phyloP scores from a whole-genome alignment of 495 filamentous ascomycete species.

The Neurospora sp. region DNA sequence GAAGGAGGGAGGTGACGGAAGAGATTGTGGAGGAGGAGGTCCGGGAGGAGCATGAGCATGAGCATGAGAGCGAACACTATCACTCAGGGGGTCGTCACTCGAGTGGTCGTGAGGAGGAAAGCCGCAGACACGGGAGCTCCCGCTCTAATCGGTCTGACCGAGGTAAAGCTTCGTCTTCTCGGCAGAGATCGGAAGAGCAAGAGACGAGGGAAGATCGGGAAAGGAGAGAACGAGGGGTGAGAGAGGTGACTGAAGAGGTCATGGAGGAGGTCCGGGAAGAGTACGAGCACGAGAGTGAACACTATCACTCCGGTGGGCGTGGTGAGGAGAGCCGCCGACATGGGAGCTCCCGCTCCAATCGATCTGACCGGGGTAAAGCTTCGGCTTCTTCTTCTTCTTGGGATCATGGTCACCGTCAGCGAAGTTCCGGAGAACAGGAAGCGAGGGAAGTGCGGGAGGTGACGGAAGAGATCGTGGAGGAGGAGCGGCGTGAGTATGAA shows the following conservation, averaged over 20 bases:
- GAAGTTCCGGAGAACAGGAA: conserved; percentile 1
- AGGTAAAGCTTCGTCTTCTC: not conserved
- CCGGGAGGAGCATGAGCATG: conserved; percentile 48
- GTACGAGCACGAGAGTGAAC: not conserved
- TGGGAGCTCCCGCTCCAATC: not conserved
- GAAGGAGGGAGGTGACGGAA: conserved; percentile 49
- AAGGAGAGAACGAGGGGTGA: not conserved
- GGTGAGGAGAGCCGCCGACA: not conserved
- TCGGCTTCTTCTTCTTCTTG: not conserved
- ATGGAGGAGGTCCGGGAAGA: conserved; percentile 75
- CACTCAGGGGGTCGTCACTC: not conserved
- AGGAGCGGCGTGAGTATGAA: not conserved
- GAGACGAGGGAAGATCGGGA: conserved; percentile 48
- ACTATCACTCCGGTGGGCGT: not conserved
- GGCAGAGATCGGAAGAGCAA: not conserved
- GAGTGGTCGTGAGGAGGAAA: not conserved
- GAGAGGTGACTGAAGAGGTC: conserved; percentile 60
- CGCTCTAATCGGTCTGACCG: not conserved
- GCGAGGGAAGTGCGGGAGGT: conserved; percentile 12
- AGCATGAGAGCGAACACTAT: not conserved
- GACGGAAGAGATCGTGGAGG: not conserved
- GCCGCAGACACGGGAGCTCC: not conserved
- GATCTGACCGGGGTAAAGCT: not conserved
- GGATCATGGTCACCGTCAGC: not conserved
- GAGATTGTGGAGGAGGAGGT: conserved; percentile 68